Percentiles rank a stretch among this genome's conserved stretches.
phyloP scores from a whole-genome alignment of 31 red algal genomes.

The Odonthalia washingtoniensis region DNA sequence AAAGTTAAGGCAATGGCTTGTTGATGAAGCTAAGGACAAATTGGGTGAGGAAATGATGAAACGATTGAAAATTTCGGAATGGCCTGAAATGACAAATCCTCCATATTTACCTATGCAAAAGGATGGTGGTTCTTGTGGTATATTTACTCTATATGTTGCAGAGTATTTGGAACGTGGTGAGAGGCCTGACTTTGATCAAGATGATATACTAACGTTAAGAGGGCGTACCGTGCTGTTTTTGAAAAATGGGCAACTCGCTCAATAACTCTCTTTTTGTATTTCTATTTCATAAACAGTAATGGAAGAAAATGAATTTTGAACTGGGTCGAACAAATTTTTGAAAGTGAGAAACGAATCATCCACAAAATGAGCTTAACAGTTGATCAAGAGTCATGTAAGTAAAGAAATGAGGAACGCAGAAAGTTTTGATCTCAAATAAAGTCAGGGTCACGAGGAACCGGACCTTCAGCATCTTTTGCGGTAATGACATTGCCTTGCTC shows the following conservation, averaged over 20 bases:
- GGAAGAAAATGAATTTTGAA: not conserved
- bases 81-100: slow-evolving; percentile 57
- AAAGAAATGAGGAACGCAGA: too few species aligned
- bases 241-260: slow-evolving; percentile 21
- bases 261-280: not conserved
- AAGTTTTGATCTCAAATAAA: not conserved
- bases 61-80: slow-evolving; percentile 57
- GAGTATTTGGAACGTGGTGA: slow-evolving; percentile 72
- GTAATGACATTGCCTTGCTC: not conserved
- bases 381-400: not conserved
- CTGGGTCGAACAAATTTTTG: not conserved
- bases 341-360: not conserved
- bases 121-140: slow-evolving; percentile 80
- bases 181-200: slow-evolving; percentile 59
- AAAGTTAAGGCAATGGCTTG: slow-evolving; percentile 53
- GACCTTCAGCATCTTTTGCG: not conserved
- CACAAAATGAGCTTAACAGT: not conserved
- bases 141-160: slow-evolving; percentile 78
- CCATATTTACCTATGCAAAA: slow-evolving; percentile 62
- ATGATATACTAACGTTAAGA: slow-evolving; percentile 59
- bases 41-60: slow-evolving; percentile 44
- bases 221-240: slow-evolving; percentile 67
- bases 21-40: slow-evolving; percentile 49
- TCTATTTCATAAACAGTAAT: not conserved
- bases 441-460: not conserved